phyloP scores from a whole-genome alignment of 2,329 filamentous ascomycete genomes.

The Daldinia sp. region DNA sequence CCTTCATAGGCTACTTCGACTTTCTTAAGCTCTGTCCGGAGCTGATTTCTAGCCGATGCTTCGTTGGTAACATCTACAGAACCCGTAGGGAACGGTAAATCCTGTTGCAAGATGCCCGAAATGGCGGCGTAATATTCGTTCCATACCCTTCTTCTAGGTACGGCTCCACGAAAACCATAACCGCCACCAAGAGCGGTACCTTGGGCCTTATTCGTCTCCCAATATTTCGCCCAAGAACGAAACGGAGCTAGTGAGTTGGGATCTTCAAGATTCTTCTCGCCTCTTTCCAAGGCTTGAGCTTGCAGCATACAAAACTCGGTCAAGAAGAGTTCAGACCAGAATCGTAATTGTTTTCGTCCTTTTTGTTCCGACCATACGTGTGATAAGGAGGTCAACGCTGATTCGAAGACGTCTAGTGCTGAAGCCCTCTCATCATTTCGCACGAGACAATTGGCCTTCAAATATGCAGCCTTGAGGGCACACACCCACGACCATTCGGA shows the following conservation, averaged over 20 bases:
- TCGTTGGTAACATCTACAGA: constrained; percentile 55
- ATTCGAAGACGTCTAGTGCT: constrained; percentile 72
- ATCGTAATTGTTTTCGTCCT: constrained; percentile 70
- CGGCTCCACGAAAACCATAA: constrained; percentile 65
- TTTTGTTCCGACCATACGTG: constrained; percentile 59
- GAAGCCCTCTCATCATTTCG: constrained; percentile 60
- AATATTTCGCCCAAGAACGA: constrained; percentile 75
- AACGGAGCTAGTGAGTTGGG: constrained; percentile 64
- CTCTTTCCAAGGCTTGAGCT: constrained; percentile 64
- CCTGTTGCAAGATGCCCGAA: constrained; percentile 76
- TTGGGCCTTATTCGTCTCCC: constrained; percentile 59
- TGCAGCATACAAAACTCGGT: constrained; percentile 78
- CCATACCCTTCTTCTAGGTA: constrained; percentile 77
- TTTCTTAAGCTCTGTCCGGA: constrained; percentile 79
- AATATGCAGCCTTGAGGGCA: constrained; percentile 78
- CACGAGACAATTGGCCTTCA: constrained; percentile 72
- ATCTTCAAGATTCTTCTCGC: constrained; percentile 60
- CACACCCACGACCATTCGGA: constrained; percentile 85
- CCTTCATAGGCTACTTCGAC: constrained; percentile 83
- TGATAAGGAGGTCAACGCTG: constrained; percentile 70
- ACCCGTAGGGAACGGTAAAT: constrained; percentile 66
- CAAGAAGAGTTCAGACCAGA: constrained; percentile 81
- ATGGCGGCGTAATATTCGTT: constrained; percentile 83
- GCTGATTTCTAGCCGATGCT: constrained; percentile 65
- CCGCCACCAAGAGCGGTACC: constrained; percentile 59